A percentile compares a stretch with the other conserved stretches of the same genome.
Conservation (phyloP, 768 basidiomycete genomes). For the Cystobasidium onofrii region DNA sequence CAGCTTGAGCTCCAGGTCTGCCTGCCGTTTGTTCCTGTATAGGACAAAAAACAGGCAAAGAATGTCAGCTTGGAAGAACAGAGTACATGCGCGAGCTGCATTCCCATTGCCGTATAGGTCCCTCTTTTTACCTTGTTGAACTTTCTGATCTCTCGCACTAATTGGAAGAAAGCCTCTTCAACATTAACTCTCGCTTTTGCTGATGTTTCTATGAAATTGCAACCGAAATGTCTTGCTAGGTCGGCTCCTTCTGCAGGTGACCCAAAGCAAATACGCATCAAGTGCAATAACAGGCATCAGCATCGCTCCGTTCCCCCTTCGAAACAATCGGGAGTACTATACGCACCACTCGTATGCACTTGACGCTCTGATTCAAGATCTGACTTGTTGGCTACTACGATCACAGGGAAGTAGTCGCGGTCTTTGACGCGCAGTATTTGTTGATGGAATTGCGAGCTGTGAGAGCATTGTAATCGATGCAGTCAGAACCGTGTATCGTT, state of each 20-base stretch:
- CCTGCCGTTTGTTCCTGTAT: slow-evolving; percentile 41
- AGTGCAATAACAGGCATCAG: no score
- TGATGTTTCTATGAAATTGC: slow-evolving; percentile 50
- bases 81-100: no score
- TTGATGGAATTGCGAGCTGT: slow-evolving; percentile 46
- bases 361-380: slow-evolving; percentile 47
- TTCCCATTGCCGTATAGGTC: no score
- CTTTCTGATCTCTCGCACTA: slow-evolving; percentile 48
- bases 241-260: slow-evolving; percentile 79
- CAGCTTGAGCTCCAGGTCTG: slow-evolving; percentile 35
- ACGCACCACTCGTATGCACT: slow-evolving; percentile 70
- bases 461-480: not conserved
- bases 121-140: slow-evolving; percentile 47
- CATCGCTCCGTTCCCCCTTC: no score
- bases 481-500: no score
- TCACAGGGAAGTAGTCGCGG: slow-evolving; percentile 48
- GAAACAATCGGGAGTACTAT: no score
- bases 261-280: no score
- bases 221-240: slow-evolving; percentile 60
- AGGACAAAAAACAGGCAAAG: not conserved
- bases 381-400: slow-evolving; percentile 51
- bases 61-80: not conserved
- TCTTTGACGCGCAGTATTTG: slow-evolving; percentile 49
- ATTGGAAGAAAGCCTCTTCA: slow-evolving; percentile 49
- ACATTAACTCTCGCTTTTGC: slow-evolving; percentile 50